Percentiles rank a stretch among this genome's conserved stretches.
Conservation (phyloP, 2,329 filamentous ascomycete species). For the Epichloe glyceriae region DNA sequence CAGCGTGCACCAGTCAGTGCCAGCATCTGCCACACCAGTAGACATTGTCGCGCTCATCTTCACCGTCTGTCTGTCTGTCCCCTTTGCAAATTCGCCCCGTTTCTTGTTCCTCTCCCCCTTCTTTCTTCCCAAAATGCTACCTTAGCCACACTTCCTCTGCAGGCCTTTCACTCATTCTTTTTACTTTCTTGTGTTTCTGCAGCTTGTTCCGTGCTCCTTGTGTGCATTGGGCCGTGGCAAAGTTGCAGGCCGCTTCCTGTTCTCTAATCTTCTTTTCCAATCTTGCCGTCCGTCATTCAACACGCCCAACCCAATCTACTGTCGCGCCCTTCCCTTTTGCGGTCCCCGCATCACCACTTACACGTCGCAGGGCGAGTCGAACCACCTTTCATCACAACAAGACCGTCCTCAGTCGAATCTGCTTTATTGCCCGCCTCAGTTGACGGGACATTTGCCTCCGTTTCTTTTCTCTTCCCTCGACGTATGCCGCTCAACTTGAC, state of each 20-base stretch:
- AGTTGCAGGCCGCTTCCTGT: neutral
- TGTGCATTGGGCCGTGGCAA: neutral
- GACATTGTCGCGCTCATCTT: neutral
- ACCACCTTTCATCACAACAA: constrained; percentile 1
- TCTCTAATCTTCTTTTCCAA: neutral
- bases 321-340: neutral
- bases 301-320: neutral
- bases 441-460: neutral
- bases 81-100: neutral
- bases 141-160: neutral
- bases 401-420: neutral
- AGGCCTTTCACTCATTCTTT: constrained; percentile 1
- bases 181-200: constrained; percentile 3
- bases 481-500: neutral
- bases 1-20: neutral
- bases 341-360: constrained; percentile 7
- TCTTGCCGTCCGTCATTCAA: neutral
- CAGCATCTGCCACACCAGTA: neutral
- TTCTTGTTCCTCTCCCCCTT: neutral
- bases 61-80: neutral
- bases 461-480: neutral
- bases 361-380: constrained; percentile 7
- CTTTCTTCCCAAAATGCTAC: neutral
- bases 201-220: neutral
- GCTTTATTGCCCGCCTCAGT: neutral